Percentiles rank a stretch among this genome's conserved stretches.
Conservation (phyloP, 2,329 filamentous ascomycete genomes). For the Thelonectria blattea region DNA sequence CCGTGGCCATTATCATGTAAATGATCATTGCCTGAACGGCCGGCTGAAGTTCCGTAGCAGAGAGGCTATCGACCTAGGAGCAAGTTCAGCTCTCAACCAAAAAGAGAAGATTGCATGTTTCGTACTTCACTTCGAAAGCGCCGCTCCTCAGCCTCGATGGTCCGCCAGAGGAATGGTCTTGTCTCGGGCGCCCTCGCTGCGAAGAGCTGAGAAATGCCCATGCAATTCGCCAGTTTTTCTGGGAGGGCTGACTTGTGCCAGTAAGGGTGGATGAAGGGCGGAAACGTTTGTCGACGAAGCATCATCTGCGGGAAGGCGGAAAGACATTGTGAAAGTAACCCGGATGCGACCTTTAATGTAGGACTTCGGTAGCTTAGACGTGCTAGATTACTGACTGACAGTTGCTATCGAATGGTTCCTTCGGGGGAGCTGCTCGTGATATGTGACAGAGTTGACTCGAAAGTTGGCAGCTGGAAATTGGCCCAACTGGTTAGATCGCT, state of each 20-base stretch:
- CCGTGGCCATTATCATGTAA: slow-evolving; percentile 42
- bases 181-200: slow-evolving; percentile 31
- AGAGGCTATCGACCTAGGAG: slow-evolving; percentile 17
- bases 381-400: slow-evolving; percentile 16
- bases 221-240: slow-evolving; percentile 33
- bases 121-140: slow-evolving; percentile 30
- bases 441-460: background rate
- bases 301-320: slow-evolving; percentile 42
- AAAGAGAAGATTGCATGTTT: background rate
- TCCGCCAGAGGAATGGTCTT: slow-evolving; percentile 37
- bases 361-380: slow-evolving; percentile 20
- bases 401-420: background rate
- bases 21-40: slow-evolving; percentile 36
- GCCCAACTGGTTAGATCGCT: background rate
- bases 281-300: slow-evolving; percentile 39
- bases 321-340: slow-evolving; percentile 34
- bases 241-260: slow-evolving; percentile 33
- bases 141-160: slow-evolving; percentile 33
- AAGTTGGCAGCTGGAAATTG: background rate
- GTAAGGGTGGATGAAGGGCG: slow-evolving; percentile 41
- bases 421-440: background rate
- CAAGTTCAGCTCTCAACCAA: background rate
- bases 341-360: slow-evolving; percentile 25
- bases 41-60: slow-evolving; percentile 24
- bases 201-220: slow-evolving; percentile 38